Conservation (phyloP, 805 yeast genomes). For the Saccharomycopsis vini region DNA sequence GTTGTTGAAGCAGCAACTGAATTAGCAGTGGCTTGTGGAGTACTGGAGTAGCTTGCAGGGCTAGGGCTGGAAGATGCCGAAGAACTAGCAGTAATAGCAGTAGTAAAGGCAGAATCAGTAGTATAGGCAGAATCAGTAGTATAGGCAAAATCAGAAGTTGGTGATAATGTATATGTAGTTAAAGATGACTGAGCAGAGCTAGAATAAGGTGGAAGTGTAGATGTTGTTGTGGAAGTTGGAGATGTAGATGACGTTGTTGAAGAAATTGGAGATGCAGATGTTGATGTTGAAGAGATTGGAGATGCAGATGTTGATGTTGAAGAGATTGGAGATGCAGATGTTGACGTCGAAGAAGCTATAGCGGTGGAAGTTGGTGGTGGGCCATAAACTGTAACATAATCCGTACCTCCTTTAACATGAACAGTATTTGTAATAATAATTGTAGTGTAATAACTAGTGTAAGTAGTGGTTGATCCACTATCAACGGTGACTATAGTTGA, state of each 20-base stretch:
- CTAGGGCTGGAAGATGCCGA: too few species aligned
- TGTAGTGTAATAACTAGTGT: conserved; percentile 19
- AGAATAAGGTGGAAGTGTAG: neutral
- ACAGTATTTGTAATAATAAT: conserved; percentile 17
- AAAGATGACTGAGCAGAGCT: conserved; percentile 1
- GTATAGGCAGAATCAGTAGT: too few species aligned
- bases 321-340: neutral
- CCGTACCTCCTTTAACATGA: conserved; percentile 15
- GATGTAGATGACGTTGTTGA: conserved; percentile 1
- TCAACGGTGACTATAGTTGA: conserved; percentile 17
- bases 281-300: neutral
- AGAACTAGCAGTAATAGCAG: too few species aligned
- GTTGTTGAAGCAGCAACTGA: neutral
- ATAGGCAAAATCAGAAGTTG: neutral
- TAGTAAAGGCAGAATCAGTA: too few species aligned
- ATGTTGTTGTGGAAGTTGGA: conserved; percentile 1
- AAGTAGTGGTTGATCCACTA: conserved; percentile 18
- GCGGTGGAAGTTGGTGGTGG: conserved; percentile 7
- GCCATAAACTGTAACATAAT: conserved; percentile 15
- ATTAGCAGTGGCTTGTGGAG: too few species aligned
- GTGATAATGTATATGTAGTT: neutral
- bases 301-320: neutral
- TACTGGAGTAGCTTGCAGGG: too few species aligned
- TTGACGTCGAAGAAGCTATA: neutral
- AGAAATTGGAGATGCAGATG: neutral